Evolutionary conservation across 2,329 filamentous ascomycete genomes (phyloP), one percentile per base, ranked within the genome.

Genomic region (Aureobasidium sp.): DNA sequence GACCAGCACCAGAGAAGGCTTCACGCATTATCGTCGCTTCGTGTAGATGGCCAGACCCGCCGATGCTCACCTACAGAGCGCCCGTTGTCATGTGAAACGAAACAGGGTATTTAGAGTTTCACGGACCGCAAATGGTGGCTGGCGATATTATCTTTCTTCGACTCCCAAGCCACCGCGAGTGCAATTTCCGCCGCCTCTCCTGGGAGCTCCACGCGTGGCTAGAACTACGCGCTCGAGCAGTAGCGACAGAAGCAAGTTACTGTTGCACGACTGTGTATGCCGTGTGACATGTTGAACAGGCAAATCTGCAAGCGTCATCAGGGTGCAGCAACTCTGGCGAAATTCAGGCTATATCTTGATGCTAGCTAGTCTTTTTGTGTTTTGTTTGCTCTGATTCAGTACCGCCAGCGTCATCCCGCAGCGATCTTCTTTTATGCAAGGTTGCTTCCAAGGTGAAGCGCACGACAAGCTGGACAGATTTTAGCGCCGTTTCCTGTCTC

Each of bases 351-450:
- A 51, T 36, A 36, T 51, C 29, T 51, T 39, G 50, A 41, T 52
- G 23, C 8, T 27, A 29, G 27, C 9, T 12, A 39, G 32, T 36
- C 20, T 4, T 39, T 27, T 23, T 15, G 20, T 34, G 29, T 15
- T 46, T 32, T 59, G 42, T 27, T 48, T 27, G 42, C n/a, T 46
- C 32, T 57, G 27, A 15, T 34, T 17, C 53, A 57, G 10, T 26
- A 3, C 23, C 29, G 27, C 20, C 8, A 27, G 32, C 55, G 55
- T 48, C 55, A 59, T 48, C 42, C 42, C 42, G 55, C 55, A 59
- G 55, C 20, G 55, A 59, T 59, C 55, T 34, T 48, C 55, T 56
- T 15, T 57, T 17, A 46, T 44, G 53, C 53, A 57, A 32, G 53
- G 53, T 20, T 46, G 53, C 34, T 57, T 57, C 53, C 53, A 46